Percentiles rank a stretch among this genome's conserved stretches.
Evolutionary conservation across 208 protist genomes (phyloP).

Genomic region (Leishmania turanica): DNA sequence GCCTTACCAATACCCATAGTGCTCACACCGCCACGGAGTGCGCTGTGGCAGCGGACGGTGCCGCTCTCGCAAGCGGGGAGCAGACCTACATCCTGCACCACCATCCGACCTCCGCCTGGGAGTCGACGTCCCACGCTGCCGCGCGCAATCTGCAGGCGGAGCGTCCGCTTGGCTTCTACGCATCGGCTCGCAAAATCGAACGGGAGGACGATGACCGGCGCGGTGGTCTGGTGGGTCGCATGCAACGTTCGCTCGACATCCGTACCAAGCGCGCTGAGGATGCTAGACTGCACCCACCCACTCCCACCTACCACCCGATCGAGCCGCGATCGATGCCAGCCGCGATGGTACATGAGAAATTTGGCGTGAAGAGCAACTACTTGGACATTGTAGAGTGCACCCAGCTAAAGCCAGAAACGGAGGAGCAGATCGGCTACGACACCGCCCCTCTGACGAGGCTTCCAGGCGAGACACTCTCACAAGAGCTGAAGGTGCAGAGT

Average conservation of each 20-base stretch:
- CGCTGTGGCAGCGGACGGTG: neutral
- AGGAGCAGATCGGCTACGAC: conserved; percentile 63
- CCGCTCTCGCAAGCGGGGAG: neutral
- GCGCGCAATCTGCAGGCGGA: conserved; percentile 51
- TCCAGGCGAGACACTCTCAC: conserved; percentile 42
- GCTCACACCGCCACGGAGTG: neutral
- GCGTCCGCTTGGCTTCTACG: conserved; percentile 65
- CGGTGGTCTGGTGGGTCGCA: conserved; percentile 57
- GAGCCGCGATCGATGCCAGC: conserved; percentile 21
- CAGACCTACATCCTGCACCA: conserved; percentile 16
- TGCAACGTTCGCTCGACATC: conserved; percentile 82
- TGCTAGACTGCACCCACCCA: conserved; percentile 40
- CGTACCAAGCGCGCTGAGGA: conserved; percentile 66
- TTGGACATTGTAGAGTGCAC: conserved; percentile 84
- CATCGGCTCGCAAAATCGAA: conserved; percentile 70
- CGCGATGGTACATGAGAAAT: conserved; percentile 43
- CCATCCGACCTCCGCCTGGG: conserved; percentile 51
- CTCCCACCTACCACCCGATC: conserved; percentile 32
- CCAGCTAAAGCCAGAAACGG: conserved; percentile 61
- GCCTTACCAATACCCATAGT: neutral
- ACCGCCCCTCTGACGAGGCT: conserved; percentile 51
- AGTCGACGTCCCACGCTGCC: conserved; percentile 61
- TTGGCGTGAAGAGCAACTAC: conserved; percentile 56
- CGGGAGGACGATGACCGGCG: conserved; percentile 69
- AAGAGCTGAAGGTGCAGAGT: conserved; percentile 54